Conservation (phyloP, 2,329 filamentous ascomycete genomes). For the Stemphylium lycopersici region DNA sequence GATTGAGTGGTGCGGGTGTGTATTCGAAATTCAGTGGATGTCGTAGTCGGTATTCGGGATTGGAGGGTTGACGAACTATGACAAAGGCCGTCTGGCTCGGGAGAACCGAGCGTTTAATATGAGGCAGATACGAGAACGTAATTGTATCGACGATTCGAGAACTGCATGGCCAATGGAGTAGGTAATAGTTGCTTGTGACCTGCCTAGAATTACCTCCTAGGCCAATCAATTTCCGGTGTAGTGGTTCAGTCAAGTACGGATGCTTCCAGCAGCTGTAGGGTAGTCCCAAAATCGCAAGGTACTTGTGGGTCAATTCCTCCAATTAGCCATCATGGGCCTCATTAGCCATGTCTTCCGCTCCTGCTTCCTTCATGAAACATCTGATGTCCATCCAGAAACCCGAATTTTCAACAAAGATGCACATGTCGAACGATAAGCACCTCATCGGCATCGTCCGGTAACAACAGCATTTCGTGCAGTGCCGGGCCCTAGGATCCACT, state of each 20-base stretch:
- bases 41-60: neutral
- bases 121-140: slow-evolving; percentile 20
- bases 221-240: slow-evolving; percentile 26
- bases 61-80: slow-evolving; percentile 6
- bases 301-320: slow-evolving; percentile 23
- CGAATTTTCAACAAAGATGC: slow-evolving; percentile 8
- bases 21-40: slow-evolving; percentile 8
- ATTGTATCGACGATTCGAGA: slow-evolving; percentile 36
- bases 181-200: slow-evolving; percentile 24
- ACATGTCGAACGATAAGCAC: slow-evolving; percentile 35
- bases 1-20: slow-evolving; percentile 15
- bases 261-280: slow-evolving; percentile 29
- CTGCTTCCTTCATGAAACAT: slow-evolving; percentile 20
- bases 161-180: slow-evolving; percentile 15
- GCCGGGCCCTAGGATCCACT: slow-evolving; percentile 18
- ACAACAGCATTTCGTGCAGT: slow-evolving; percentile 19
- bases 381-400: slow-evolving; percentile 8
- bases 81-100: slow-evolving; percentile 1
- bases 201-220: slow-evolving; percentile 21
- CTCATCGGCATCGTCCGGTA: slow-evolving; percentile 27
- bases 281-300: slow-evolving; percentile 27
- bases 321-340: slow-evolving; percentile 11
- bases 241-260: slow-evolving; percentile 21
- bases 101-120: slow-evolving; percentile 11
- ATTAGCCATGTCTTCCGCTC: slow-evolving; percentile 20